These are phyloP conservation scores for Immersiella caudata DNA, from an alignment of 495 filamentous ascomycete genomes.

Conservation along the genomic window DNA sequence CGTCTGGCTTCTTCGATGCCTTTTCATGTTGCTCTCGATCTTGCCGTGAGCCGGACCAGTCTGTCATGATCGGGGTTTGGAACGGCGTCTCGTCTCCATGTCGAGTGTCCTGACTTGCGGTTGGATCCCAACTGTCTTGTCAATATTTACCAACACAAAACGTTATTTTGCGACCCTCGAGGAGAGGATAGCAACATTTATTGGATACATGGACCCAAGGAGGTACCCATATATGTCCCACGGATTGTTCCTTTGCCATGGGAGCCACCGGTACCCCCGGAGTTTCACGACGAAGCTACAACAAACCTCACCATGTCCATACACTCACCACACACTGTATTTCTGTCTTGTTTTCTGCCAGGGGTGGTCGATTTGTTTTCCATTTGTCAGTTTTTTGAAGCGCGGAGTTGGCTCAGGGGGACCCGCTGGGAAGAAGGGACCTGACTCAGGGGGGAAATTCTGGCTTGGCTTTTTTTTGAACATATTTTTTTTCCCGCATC, in stretches of 20 bases:
- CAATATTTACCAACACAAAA: not conserved
- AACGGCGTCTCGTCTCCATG: not conserved
- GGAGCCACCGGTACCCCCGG: not conserved
- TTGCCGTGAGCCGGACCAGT: not conserved
- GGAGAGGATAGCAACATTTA: not conserved
- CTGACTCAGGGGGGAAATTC: not conserved
- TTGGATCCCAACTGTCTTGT: not conserved
- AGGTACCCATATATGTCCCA: not conserved
- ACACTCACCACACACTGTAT: not conserved
- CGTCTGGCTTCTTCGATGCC: not conserved
- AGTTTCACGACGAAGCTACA: not conserved
- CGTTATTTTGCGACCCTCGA: not conserved
- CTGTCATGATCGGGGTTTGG: not conserved
- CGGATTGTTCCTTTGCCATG: conserved; percentile 1
- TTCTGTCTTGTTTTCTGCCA: conserved; percentile 4
- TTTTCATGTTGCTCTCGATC: not conserved
- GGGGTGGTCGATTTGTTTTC: conserved; percentile 15
- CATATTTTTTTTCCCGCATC: conserved; percentile 17
- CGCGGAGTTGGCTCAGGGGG: conserved; percentile 25
- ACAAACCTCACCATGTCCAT: not conserved
- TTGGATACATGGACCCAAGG: not conserved
- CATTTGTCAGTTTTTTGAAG: conserved; percentile 16
- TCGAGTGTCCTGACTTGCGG: not conserved
- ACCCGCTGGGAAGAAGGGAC: not conserved
- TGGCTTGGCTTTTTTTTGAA: conserved; percentile 9